Percentiles rank a stretch among this genome's conserved stretches.
phyloP scores from a whole-genome alignment of 2,329 filamentous ascomycete species.

The Ilyonectria destructans region DNA sequence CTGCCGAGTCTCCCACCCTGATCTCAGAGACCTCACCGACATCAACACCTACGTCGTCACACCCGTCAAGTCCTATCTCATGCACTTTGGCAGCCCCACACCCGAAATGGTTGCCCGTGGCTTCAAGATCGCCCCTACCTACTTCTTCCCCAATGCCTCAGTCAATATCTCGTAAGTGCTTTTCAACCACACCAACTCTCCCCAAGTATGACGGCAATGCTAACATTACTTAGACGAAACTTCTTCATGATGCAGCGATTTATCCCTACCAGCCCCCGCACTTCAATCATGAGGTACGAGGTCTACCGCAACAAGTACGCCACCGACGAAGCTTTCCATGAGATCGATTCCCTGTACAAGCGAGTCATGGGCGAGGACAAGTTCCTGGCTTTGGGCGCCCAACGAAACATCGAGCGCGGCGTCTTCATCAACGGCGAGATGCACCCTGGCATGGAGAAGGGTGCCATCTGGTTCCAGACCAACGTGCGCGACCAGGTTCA shows the following conservation, averaged over 20 bases:
- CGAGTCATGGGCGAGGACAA: slow-evolving; percentile 69
- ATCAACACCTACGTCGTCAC: slow-evolving; percentile 67
- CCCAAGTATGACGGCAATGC: neutral
- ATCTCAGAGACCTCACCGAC: slow-evolving; percentile 70
- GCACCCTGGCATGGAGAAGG: slow-evolving; percentile 68
- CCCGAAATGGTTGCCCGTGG: slow-evolving; percentile 23
- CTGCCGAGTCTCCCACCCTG: slow-evolving; percentile 72
- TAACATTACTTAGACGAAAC: slow-evolving; percentile 59
- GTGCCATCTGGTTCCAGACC: slow-evolving; percentile 28
- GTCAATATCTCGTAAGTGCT: slow-evolving; percentile 63
- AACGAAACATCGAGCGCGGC: slow-evolving; percentile 66
- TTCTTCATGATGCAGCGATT: slow-evolving; percentile 77
- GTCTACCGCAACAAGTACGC: slow-evolving; percentile 66
- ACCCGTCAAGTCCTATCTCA: slow-evolving; percentile 25
- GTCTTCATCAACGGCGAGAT: slow-evolving; percentile 68
- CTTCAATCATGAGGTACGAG: slow-evolving; percentile 71
- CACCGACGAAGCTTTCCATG: slow-evolving; percentile 63
- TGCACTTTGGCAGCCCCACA: slow-evolving; percentile 29
- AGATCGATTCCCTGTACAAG: slow-evolving; percentile 65
- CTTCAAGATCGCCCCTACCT: slow-evolving; percentile 52
- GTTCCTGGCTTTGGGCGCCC: slow-evolving; percentile 64
- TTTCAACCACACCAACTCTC: neutral
- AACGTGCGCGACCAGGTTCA: slow-evolving; percentile 21
- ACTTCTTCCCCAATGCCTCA: slow-evolving; percentile 66
- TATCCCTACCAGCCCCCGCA: slow-evolving; percentile 67